These are phyloP conservation scores for Penicillium malachiteum DNA, from an alignment of 495 filamentous ascomycete genomes.

Conservation along the genomic window DNA sequence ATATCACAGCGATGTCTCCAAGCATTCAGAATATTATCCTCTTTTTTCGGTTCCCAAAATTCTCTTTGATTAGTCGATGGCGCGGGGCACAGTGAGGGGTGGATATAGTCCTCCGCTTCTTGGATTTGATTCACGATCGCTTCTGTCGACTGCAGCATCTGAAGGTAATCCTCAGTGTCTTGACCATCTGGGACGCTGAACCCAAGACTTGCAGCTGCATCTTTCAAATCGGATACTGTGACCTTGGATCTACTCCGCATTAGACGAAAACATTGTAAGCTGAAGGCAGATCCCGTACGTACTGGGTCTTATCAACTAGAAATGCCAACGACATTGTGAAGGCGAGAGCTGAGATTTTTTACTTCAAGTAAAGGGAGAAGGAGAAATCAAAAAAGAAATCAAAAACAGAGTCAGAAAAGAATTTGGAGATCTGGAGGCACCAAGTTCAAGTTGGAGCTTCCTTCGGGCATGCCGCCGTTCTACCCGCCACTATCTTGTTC, in stretches of 20 bases:
- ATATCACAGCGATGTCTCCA: constrained; percentile 34
- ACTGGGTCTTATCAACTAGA: constrained; percentile 17
- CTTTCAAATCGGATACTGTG: constrained; percentile 8
- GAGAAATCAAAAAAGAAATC: too few relatives aligned
- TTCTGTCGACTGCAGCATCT: constrained; percentile 29
- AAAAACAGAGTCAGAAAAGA: too few relatives aligned
- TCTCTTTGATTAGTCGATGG: constrained; percentile 9
- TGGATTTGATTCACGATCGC: constrained; percentile 19
- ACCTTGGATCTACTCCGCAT: constrained; percentile 16
- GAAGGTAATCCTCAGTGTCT: constrained; percentile 26
- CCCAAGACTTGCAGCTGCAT: constrained; percentile 14
- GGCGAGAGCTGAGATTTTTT: too few relatives aligned
- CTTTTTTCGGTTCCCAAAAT: constrained; percentile 21
- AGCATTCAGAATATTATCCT: constrained; percentile 38
- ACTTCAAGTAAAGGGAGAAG: too few relatives aligned
- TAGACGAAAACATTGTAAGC: neutral
- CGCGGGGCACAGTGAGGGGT: constrained; percentile 20
- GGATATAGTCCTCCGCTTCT: constrained; percentile 27
- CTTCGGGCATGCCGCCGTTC: neutral
- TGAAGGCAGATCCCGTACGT: neutral
- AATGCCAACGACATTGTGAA: constrained; percentile 17
- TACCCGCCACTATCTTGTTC: neutral
- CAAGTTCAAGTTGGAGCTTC: too few relatives aligned
- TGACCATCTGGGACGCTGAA: constrained; percentile 13
- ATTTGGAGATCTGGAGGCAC: neutral